Base-by-base conservation (phyloP, 2,329 filamentous ascomycete genomes). In the Orbilia quercus region DNA sequence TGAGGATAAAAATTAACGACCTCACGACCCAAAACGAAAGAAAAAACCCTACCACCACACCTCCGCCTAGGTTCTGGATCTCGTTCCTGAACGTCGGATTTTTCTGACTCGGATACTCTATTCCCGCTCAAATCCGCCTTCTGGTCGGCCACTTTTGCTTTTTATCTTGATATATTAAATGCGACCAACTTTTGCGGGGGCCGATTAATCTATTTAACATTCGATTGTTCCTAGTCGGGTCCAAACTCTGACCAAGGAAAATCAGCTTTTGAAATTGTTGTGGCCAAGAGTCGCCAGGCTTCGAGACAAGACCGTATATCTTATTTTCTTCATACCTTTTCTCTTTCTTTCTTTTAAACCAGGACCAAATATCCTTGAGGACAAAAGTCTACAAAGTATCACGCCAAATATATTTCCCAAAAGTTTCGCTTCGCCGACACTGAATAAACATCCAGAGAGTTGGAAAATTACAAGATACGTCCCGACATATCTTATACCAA, bases 181-280 rank as follows among this genome's bases (percentile, higher is more conserved):
- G 36, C 55, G 47, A 12, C 48, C 45, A 67, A 55, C 55, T 36
- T 48, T 38, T 31, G 28, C 28, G 36, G 54, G 54, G 54, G 54
- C 25, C 18, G 42, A 62, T 62, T 69, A 69, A 69, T 69, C 54
- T 69, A 60, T 69, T 69, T 69, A 60, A 69, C 55, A 69, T 69
- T 69, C 55, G 48, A 69, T 22, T 22, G 18, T 60, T 54, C 64
- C 55, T 62, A 14, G 47, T 69, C 47, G 47, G 55, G 53, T 45
- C 53, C 54, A 60, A 54, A 54, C 48, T 60, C 55, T 45, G 31
- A n/a, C 53, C 63, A 38, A 58, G 36, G n/a, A 28, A 40, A 44
- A 31, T 40, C 31, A 23, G 51, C 31, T 22, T 40, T 23, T 11
- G 28, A 31, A 31, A 31, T 31, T 31, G 28, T 31, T 62, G 50